Conservation (phyloP, 495 filamentous ascomycete genomes). For the Barbatosphaeria neglecta region DNA sequence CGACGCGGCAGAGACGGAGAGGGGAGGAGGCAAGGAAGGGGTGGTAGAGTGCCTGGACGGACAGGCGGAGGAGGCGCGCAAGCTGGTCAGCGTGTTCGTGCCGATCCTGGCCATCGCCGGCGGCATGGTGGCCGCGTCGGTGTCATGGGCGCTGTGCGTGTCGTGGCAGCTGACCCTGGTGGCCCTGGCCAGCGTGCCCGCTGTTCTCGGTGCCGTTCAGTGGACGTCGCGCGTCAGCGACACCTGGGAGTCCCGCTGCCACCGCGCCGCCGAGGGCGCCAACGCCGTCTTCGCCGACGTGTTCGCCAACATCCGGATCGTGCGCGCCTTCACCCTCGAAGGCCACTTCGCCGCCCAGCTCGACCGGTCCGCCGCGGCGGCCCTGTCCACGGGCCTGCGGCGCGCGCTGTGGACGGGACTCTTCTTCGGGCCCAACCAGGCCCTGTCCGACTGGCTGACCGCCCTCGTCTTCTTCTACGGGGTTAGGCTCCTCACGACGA, state of each 20-base stretch:
- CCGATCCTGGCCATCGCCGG: slow-evolving; percentile 53
- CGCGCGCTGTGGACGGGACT: slow-evolving; percentile 53
- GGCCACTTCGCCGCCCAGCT: slow-evolving; percentile 61
- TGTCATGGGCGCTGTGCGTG: slow-evolving; percentile 62
- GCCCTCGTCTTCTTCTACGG: slow-evolving; percentile 82
- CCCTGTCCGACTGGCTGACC: slow-evolving; percentile 56
- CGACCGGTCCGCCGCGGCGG: slow-evolving; percentile 29
- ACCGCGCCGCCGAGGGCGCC: slow-evolving; percentile 42
- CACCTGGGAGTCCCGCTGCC: slow-evolving; percentile 59
- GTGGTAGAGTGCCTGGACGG: slow-evolving; percentile 66
- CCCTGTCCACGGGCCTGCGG: slow-evolving; percentile 44
- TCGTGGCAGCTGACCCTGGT: slow-evolving; percentile 80
- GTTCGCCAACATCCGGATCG: slow-evolving; percentile 70
- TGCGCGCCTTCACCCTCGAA: slow-evolving; percentile 69
- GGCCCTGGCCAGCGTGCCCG: slow-evolving; percentile 53
- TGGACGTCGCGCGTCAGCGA: slow-evolving; percentile 49
- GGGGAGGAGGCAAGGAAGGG: no score
- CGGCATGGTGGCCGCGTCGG: slow-evolving; percentile 50
- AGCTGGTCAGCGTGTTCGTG: slow-evolving; percentile 67
- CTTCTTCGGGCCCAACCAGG: slow-evolving; percentile 67
- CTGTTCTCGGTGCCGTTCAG: slow-evolving; percentile 54
- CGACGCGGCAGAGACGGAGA: slow-evolving; percentile 38
- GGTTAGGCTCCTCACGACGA: slow-evolving; percentile 43
- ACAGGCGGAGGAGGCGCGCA: slow-evolving; percentile 79
- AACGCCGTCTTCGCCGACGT: slow-evolving; percentile 62